Evolutionary conservation across 192 early-diverging fungal species (phyloP).

Genomic region (Umbelopsis ramanniana): DNA sequence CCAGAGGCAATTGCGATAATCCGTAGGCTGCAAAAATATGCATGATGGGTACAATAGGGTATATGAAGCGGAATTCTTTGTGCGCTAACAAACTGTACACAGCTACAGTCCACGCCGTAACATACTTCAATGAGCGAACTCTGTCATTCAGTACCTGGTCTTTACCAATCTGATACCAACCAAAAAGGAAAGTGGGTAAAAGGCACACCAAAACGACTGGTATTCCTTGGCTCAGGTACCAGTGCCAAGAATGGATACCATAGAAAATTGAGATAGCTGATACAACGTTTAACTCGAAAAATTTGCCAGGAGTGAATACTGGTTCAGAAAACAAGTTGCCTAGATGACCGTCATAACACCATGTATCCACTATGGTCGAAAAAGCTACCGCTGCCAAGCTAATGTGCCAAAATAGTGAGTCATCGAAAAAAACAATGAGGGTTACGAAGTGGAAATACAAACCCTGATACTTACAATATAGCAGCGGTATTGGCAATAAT

Average conservation of each 20-base stretch:
- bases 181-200: slow-evolving; percentile 68
- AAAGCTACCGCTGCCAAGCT: slow-evolving; percentile 51
- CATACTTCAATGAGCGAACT: slow-evolving; percentile 31
- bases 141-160: slow-evolving; percentile 9
- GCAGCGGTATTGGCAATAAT: slow-evolving; percentile 41
- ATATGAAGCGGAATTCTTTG: slow-evolving; percentile 97
- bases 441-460: background rate
- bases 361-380: slow-evolving; percentile 64
- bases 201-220: slow-evolving; percentile 79
- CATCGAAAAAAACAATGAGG: background rate
- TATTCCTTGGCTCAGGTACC: slow-evolving; percentile 85
- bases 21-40: slow-evolving; percentile 52
- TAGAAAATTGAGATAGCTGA: slow-evolving; percentile 87
- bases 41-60: slow-evolving; percentile 78
- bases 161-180: slow-evolving; percentile 43
- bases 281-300: slow-evolving; percentile 82
- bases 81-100: slow-evolving; percentile 83
- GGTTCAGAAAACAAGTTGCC: slow-evolving; percentile 64
- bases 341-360: slow-evolving; percentile 72
- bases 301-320: slow-evolving; percentile 78
- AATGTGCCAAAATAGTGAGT: background rate
- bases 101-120: slow-evolving; percentile 53
- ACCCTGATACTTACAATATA: slow-evolving; percentile 45
- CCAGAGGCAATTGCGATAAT: slow-evolving; percentile 28
- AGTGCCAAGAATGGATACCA: slow-evolving; percentile 89